Conservation (phyloP, 2,329 filamentous ascomycete genomes). For the Phialemonium atrogriseum region DNA sequence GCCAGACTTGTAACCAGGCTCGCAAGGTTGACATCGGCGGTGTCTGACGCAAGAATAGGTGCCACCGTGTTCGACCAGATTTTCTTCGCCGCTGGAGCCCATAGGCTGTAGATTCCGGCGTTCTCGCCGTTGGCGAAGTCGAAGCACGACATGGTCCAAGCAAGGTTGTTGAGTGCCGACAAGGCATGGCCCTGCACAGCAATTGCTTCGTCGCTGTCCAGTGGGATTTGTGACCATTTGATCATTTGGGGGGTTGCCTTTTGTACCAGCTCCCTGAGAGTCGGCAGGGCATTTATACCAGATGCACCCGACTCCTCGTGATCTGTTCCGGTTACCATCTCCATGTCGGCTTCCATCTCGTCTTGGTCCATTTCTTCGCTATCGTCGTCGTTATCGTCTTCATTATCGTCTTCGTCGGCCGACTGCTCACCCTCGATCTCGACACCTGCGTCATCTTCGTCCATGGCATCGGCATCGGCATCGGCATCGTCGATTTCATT, state of each 20-base stretch:
- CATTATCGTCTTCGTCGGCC: slow-evolving; percentile 29
- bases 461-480: slow-evolving; percentile 24
- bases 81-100: slow-evolving; percentile 42
- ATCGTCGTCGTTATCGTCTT: slow-evolving; percentile 23
- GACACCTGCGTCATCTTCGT: slow-evolving; percentile 25
- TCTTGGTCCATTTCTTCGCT: slow-evolving; percentile 28
- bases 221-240: slow-evolving; percentile 32
- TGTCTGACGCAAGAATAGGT: slow-evolving; percentile 51
- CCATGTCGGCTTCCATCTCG: slow-evolving; percentile 58
- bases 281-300: slow-evolving; percentile 43
- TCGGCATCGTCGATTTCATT: slow-evolving; percentile 22
- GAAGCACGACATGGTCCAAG: slow-evolving; percentile 56
- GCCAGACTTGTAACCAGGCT: slow-evolving; percentile 56
- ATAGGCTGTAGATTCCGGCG: slow-evolving; percentile 40
- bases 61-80: slow-evolving; percentile 52
- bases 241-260: slow-evolving; percentile 40
- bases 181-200: slow-evolving; percentile 46
- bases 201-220: slow-evolving; percentile 30
- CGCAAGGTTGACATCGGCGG: slow-evolving; percentile 53
- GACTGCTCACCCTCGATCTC: slow-evolving; percentile 25
- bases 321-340: slow-evolving; percentile 47
- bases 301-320: slow-evolving; percentile 31
- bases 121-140: slow-evolving; percentile 50
- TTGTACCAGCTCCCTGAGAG: slow-evolving; percentile 38
- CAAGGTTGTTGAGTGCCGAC: slow-evolving; percentile 56